Percentiles rank a stretch among this genome's conserved stretches.
Evolutionary conservation across 352 stramenopile species (phyloP).

Genomic region (Pythium guiyangense): DNA sequence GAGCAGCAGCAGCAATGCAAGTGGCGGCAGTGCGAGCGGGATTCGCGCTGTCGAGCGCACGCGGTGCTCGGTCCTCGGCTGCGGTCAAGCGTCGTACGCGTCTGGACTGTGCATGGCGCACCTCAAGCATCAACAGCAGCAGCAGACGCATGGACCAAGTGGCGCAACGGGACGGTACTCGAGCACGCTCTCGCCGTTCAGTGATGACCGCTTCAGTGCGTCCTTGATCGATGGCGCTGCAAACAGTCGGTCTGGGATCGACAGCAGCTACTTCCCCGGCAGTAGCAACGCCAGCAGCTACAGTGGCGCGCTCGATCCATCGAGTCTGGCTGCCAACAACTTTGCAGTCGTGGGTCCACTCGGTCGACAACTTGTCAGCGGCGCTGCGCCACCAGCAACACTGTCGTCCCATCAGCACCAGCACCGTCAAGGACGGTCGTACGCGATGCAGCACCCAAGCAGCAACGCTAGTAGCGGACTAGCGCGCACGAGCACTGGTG

Average conservation of each 20-base stretch:
- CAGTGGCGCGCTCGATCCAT: no score
- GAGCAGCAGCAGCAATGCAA: neutral
- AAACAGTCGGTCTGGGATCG: conserved; percentile 4
- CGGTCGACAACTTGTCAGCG: no score
- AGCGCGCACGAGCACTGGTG: neutral
- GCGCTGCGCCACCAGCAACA: no score
- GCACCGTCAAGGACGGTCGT: conserved; percentile 3
- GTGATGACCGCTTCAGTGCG: conserved; percentile 9
- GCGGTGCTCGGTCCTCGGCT: conserved; percentile 26
- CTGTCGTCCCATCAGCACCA: no score
- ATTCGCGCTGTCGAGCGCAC: conserved; percentile 28
- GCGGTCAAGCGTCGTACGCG: conserved; percentile 37
- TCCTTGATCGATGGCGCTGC: neutral
- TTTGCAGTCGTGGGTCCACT: no score
- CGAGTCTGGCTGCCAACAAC: no score
- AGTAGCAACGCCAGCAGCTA: neutral
- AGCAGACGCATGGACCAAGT: conserved; percentile 10
- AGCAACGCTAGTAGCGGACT: no score
- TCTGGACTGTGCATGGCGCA: conserved; percentile 51
- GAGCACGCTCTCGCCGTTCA: conserved; percentile 5
- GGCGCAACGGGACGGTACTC: conserved; percentile 5
- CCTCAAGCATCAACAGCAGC: conserved; percentile 20
- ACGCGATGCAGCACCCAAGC: neutral
- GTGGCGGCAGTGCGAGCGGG: conserved; percentile 12
- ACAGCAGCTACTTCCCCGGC: conserved; percentile 3